Conservation (phyloP, 2,329 filamentous ascomycete species). For the Pseudogymnoascus sp. region DNA sequence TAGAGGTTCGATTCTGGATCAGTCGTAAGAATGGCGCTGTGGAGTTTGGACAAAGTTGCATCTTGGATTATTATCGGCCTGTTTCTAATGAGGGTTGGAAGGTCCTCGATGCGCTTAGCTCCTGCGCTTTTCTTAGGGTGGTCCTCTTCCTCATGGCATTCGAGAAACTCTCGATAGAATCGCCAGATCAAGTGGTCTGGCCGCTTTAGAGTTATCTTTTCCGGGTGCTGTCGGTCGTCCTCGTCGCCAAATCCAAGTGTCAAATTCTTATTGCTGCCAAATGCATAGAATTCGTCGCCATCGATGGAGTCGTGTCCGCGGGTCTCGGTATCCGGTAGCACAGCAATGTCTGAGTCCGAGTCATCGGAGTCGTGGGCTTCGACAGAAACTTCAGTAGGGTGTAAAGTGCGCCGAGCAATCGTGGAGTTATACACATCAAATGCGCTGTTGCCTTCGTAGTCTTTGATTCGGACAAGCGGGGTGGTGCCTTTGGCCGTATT, state of each 20-base stretch:
- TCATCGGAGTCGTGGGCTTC: constrained; percentile 39
- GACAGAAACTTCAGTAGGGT: constrained; percentile 22
- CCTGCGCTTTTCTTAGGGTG: constrained; percentile 13
- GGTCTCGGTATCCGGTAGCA: constrained; percentile 21
- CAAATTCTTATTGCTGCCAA: constrained; percentile 93
- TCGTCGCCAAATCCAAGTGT: constrained; percentile 91
- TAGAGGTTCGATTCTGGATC: constrained; percentile 88
- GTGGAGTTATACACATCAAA: constrained; percentile 89
- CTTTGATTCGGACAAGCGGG: constrained; percentile 86
- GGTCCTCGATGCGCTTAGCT: constrained; percentile 34
- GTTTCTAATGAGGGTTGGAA: constrained; percentile 66
- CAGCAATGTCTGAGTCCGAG: constrained; percentile 45
- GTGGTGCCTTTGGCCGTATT: constrained; percentile 46
- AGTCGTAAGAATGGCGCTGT: constrained; percentile 78
- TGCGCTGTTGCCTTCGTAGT: constrained; percentile 87
- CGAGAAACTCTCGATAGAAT: constrained; percentile 62
- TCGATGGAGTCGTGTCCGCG: constrained; percentile 27
- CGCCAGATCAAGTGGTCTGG: constrained; percentile 67
- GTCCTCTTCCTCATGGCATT: constrained; percentile 30
- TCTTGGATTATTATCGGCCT: constrained; percentile 70
- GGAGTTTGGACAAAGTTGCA: constrained; percentile 80
- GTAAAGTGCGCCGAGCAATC: constrained; percentile 67
- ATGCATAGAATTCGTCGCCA: constrained; percentile 84
- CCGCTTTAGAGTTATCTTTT: constrained; percentile 67
- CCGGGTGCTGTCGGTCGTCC: constrained; percentile 88